A percentile compares a stretch with the other conserved stretches of the same genome.
phyloP scores from a whole-genome alignment of 2,329 filamentous ascomycete genomes.

The Colletotrichum tropicicola region DNA sequence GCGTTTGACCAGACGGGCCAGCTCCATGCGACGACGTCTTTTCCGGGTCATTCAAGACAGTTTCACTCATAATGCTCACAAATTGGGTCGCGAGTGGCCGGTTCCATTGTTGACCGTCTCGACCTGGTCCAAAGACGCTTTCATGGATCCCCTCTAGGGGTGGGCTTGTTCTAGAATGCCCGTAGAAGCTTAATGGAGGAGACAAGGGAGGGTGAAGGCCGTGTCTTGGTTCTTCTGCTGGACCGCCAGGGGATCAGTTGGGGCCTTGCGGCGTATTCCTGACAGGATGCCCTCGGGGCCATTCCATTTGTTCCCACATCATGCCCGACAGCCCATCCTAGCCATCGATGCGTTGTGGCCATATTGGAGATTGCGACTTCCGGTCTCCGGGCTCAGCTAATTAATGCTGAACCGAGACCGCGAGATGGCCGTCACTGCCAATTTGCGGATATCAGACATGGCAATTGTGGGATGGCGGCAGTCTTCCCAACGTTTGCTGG shows the following conservation, averaged over 20 bases:
- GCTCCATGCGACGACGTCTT: neutral
- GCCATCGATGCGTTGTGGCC: too few relatives aligned
- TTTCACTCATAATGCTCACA: constrained; percentile 8
- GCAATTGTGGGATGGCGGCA: neutral
- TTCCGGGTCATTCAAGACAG: neutral
- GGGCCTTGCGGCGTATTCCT: too few relatives aligned
- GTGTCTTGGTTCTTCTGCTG: too few relatives aligned
- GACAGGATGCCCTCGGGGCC: too few relatives aligned
- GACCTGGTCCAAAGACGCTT: neutral
- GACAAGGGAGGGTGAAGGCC: too few relatives aligned
- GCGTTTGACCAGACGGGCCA: neutral
- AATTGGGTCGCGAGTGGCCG: constrained; percentile 1
- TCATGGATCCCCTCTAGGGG: neutral
- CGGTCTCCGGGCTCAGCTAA: neutral
- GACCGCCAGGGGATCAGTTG: neutral
- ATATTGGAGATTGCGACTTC: neutral
- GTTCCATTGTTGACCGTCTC: neutral
- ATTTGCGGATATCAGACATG: neutral
- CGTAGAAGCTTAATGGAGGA: neutral
- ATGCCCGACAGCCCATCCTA: too few relatives aligned
- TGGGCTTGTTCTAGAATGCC: constrained; percentile 6
- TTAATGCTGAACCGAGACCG: too few relatives aligned
- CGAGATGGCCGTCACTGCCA: too few relatives aligned
- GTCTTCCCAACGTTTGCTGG: neutral
- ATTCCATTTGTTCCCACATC: too few relatives aligned